These are phyloP conservation scores for Ascocoryne sarcoides DNA, from an alignment of 2,329 filamentous ascomycete species.

Conservation along the genomic window DNA sequence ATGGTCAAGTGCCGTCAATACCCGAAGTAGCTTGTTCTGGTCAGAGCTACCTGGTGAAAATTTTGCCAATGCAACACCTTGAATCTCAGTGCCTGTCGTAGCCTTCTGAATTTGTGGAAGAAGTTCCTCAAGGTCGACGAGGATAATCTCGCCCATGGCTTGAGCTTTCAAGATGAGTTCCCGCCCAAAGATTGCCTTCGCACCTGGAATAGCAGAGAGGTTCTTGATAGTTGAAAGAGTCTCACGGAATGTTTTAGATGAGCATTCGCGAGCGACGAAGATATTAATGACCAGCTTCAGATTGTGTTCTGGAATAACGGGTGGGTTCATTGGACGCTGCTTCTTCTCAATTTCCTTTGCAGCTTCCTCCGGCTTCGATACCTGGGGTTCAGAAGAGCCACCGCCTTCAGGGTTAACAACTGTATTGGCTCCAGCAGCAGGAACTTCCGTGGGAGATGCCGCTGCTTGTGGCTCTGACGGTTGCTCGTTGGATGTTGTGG, in stretches of 20 bases:
- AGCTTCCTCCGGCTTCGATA: slow-evolving; percentile 4
- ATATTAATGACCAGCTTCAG: slow-evolving; percentile 93
- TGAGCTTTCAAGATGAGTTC: slow-evolving; percentile 86
- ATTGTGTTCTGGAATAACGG: slow-evolving; percentile 80
- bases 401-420: not conserved
- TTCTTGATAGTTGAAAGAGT: slow-evolving; percentile 99
- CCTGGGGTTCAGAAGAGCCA: not conserved
- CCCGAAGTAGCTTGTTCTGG: slow-evolving; percentile 88
- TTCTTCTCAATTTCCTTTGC: slow-evolving; percentile 27
- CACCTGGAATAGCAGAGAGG: slow-evolving; percentile 82
- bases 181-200: slow-evolving; percentile 83
- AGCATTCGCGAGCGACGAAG: slow-evolving; percentile 90
- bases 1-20: slow-evolving; percentile 90
- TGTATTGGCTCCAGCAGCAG: slow-evolving; percentile 5
- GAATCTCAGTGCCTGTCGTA: slow-evolving; percentile 84
- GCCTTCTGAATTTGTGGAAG: slow-evolving; percentile 81
- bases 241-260: slow-evolving; percentile 95
- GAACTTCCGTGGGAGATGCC: slow-evolving; percentile 5
- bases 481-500: slow-evolving; percentile 13
- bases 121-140: slow-evolving; percentile 75
- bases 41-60: slow-evolving; percentile 95
- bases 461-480: slow-evolving; percentile 8
- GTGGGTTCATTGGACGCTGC: slow-evolving; percentile 57
- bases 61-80: slow-evolving; percentile 86
- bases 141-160: slow-evolving; percentile 72